Evolutionary conservation across 345 rosid species (phyloP).

Genomic region (Heritiera littoralis): DNA sequence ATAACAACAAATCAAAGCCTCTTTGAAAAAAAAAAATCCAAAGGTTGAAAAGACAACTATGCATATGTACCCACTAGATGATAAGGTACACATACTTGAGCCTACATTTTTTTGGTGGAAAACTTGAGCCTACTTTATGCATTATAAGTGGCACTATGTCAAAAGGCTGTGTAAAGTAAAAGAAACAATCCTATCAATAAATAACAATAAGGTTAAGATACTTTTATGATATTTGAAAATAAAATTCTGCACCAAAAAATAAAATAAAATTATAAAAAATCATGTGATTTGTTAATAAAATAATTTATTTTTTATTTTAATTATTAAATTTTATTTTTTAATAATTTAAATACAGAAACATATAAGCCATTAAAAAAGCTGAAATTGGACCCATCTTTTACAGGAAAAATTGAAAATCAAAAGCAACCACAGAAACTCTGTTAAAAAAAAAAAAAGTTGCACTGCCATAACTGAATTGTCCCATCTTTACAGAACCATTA

Average conservation of each 20-base stretch:
- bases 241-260: too few species aligned
- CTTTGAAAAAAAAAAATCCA: not conserved
- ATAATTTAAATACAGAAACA: not conserved
- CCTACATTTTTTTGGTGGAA: too few species aligned
- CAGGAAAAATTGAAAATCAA: not conserved
- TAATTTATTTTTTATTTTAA: not conserved
- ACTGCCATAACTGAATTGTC: not conserved
- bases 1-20: not conserved
- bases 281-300: not conserved
- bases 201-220: not conserved
- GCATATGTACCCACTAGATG: not conserved
- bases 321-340: not conserved
- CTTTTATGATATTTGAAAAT: not conserved
- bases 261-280: too few species aligned
- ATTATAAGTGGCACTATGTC: not conserved
- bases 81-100: not conserved
- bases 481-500: not conserved
- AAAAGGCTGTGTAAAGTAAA: not conserved
- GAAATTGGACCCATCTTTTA: not conserved
- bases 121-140: not conserved
- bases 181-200: not conserved
- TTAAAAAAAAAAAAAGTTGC: not conserved
- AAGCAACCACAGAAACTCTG: not conserved
- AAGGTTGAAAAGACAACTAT: not conserved
- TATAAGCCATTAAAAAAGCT: not conserved